Evolutionary conservation across 257 asterid species (phyloP).

Genomic region (Datura wrightii): DNA sequence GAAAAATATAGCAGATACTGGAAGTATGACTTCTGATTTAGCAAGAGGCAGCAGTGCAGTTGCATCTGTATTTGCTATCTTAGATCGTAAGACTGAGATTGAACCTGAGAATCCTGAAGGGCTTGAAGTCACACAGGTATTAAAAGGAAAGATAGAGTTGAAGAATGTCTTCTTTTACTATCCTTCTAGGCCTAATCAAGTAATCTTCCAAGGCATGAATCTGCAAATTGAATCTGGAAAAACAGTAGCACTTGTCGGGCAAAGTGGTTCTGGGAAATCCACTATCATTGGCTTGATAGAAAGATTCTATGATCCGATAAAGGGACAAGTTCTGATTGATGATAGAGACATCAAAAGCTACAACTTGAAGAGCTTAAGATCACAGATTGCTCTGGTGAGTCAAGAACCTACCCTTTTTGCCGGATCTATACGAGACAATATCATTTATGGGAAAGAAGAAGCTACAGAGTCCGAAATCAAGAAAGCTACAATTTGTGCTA

Average conservation of each 20-base stretch:
- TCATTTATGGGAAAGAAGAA: slow-evolving; percentile 56
- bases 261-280: slow-evolving; percentile 85
- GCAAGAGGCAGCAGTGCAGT: slow-evolving; percentile 71
- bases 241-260: slow-evolving; percentile 71
- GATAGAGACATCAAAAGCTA: slow-evolving; percentile 60
- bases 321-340: slow-evolving; percentile 63
- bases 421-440: slow-evolving; percentile 64
- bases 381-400: slow-evolving; percentile 71
- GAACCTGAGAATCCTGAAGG: slow-evolving; percentile 57
- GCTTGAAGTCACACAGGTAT: slow-evolving; percentile 36
- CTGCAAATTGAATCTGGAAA: slow-evolving; percentile 65
- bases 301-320: slow-evolving; percentile 72
- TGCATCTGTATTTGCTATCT: slow-evolving; percentile 53
- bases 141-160: slow-evolving; percentile 57
- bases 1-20: slow-evolving; percentile 77
- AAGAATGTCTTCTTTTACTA: slow-evolving; percentile 58
- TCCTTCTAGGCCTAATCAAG: slow-evolving; percentile 72
- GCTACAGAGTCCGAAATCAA: slow-evolving; percentile 67
- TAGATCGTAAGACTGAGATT: slow-evolving; percentile 61
- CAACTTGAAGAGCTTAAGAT: slow-evolving; percentile 62
- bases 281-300: slow-evolving; percentile 70
- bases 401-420: slow-evolving; percentile 76
- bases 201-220: slow-evolving; percentile 64
- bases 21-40: slow-evolving; percentile 75
- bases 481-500: slow-evolving; percentile 65